A percentile compares a stretch with the other conserved stretches of the same genome.
These are phyloP conservation scores for Mucor piriformis DNA, from an alignment of 371 early-diverging fungal species.

Conservation along the genomic window DNA sequence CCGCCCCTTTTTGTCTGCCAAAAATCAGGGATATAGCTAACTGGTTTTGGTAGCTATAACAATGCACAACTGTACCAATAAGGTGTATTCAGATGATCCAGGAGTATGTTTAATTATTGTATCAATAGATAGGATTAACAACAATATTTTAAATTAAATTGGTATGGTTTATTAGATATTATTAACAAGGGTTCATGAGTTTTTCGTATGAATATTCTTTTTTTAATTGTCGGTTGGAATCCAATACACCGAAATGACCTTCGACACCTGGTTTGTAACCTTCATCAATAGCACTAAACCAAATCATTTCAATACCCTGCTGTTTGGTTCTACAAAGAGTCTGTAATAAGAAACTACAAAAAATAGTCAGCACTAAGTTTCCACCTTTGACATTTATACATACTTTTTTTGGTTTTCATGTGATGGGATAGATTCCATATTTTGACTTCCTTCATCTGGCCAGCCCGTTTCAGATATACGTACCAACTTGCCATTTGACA, in stretches of 20 bases:
- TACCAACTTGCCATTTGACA: slow-evolving; percentile 53
- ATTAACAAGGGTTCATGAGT: slow-evolving; percentile 9
- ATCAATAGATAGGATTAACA: no score
- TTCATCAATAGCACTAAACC: slow-evolving; percentile 67
- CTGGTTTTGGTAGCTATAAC: no score
- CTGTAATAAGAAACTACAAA: slow-evolving; percentile 24
- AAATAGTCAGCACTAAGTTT: background rate
- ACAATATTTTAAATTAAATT: no score
- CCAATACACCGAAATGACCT: slow-evolving; percentile 55
- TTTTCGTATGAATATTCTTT: background rate
- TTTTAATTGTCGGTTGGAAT: slow-evolving; percentile 20
- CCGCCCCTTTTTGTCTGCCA: no score
- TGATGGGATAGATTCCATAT: slow-evolving; percentile 43
- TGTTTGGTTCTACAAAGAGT: slow-evolving; percentile 51
- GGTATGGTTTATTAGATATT: background rate
- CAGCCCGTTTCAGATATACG: slow-evolving; percentile 68
- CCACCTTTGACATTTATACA: background rate
- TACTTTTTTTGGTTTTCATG: slow-evolving; percentile 52
- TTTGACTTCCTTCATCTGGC: slow-evolving; percentile 58
- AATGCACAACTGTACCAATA: no score
- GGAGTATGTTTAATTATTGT: no score
- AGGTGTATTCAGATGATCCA: no score
- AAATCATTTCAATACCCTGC: slow-evolving; percentile 52
- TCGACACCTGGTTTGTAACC: slow-evolving; percentile 60
- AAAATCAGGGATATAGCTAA: no score